A percentile compares a stretch with the other conserved stretches of the same genome.
Conservation (phyloP, 371 early-diverging fungal species). For the Capniomyces stellatus region DNA sequence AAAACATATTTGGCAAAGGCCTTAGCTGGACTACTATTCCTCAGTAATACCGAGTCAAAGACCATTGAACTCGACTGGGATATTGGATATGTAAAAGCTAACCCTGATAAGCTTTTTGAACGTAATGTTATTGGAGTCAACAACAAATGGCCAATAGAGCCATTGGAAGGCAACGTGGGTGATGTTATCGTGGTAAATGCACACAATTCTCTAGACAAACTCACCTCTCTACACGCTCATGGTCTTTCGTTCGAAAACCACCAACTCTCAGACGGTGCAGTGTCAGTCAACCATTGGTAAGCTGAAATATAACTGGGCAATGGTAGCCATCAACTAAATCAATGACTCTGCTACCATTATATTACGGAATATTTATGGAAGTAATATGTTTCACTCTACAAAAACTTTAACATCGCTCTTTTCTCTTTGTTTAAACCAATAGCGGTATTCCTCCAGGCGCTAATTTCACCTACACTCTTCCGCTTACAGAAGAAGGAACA, state of each 20-base stretch:
- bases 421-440: too few species aligned
- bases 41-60: too few species aligned
- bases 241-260: constrained; percentile 46
- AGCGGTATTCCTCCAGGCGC: constrained; percentile 29
- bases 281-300: constrained; percentile 30
- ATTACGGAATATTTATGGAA: too few species aligned
- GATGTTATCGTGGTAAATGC: constrained; percentile 45
- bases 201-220: constrained; percentile 37
- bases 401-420: too few species aligned
- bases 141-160: constrained; percentile 42
- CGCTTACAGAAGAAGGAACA: constrained; percentile 42
- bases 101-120: constrained; percentile 41
- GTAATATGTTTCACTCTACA: too few species aligned
- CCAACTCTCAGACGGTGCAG: constrained; percentile 40
- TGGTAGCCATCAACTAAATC: too few species aligned
- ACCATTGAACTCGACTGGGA: constrained; percentile 50
- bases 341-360: too few species aligned
- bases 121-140: constrained; percentile 54
- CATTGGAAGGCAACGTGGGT: constrained; percentile 9
- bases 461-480: constrained; percentile 41
- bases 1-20: too few species aligned
- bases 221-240: constrained; percentile 44
- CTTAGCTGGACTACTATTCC: too few species aligned
- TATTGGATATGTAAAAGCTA: constrained; percentile 39
- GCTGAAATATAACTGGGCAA: too few species aligned